These are phyloP conservation scores for Penicillium simplicissimum DNA, from an alignment of 495 filamentous ascomycete species.

Conservation along the genomic window DNA sequence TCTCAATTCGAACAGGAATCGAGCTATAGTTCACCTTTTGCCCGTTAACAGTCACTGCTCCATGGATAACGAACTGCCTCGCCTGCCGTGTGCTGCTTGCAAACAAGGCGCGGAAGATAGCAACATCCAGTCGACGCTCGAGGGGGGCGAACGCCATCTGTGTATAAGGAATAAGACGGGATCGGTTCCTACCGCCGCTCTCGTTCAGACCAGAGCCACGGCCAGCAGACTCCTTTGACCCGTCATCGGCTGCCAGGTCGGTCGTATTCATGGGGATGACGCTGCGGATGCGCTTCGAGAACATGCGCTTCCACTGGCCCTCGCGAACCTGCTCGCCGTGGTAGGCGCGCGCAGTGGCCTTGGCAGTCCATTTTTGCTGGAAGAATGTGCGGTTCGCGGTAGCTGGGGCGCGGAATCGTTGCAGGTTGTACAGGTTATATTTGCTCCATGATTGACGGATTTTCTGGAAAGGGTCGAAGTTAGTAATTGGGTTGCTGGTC, in stretches of 20 bases:
- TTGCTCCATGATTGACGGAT: conserved; percentile 97
- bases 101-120: conserved; percentile 89
- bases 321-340: conserved; percentile 94
- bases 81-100: conserved; percentile 94
- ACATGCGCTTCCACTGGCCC: conserved; percentile 89
- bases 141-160: conserved; percentile 89
- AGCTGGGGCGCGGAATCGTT: conserved; percentile 44
- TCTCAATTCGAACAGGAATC: background rate
- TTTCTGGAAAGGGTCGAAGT: conserved; percentile 58
- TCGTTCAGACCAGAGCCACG: conserved; percentile 70
- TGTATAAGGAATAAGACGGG: conserved; percentile 72
- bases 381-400: conserved; percentile 68
- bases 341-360: conserved; percentile 78
- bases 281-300: conserved; percentile 70
- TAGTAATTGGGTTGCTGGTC: conserved; percentile 13
- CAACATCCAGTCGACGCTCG: conserved; percentile 87
- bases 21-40: conserved; percentile 65
- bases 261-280: conserved; percentile 80
- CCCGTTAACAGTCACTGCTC: conserved; percentile 92
- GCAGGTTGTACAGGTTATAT: conserved; percentile 91
- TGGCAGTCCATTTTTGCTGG: conserved; percentile 97
- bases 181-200: conserved; percentile 2
- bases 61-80: conserved; percentile 90
- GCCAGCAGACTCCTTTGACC: conserved; percentile 76
- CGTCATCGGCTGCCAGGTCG: conserved; percentile 76